Conservation (phyloP, 176 grass and related monocot genomes). For the Avena insularis region DNA sequence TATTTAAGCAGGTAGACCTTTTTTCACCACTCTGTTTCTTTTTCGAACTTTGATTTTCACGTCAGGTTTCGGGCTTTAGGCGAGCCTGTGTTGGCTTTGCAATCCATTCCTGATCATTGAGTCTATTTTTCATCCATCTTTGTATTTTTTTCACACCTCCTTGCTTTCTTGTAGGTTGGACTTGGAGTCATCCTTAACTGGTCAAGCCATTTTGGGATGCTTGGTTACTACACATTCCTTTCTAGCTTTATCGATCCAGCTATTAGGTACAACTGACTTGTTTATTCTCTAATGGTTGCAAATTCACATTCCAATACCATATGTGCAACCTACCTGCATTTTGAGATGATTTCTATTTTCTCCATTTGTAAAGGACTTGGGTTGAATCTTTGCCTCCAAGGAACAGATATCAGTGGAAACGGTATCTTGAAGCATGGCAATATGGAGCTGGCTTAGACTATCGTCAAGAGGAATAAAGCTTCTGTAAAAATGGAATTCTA, state of each 20-base stretch:
- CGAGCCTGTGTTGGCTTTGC: conserved; percentile 18
- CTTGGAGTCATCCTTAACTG: conserved; percentile 82
- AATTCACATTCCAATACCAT: conserved; percentile 20
- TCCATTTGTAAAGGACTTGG: conserved; percentile 63
- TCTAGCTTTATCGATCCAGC: conserved; percentile 64
- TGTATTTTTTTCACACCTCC: background rate
- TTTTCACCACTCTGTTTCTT: background rate
- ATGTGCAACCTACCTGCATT: background rate
- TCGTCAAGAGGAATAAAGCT: conserved; percentile 52
- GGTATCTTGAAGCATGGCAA: conserved; percentile 92
- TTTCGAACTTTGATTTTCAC: conserved; percentile 8
- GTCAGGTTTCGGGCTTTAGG: conserved; percentile 22
- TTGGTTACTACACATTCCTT: conserved; percentile 91
- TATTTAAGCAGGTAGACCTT: conserved; percentile 77
- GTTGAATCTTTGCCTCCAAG: conserved; percentile 57
- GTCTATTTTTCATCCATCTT: background rate
- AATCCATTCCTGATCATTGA: conserved; percentile 22
- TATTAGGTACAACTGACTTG: conserved; percentile 51
- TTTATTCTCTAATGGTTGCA: conserved; percentile 24
- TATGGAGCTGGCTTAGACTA: conserved; percentile 98
- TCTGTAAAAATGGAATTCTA: background rate
- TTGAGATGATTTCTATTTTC: conserved; percentile 16
- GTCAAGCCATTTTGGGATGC: conserved; percentile 90
- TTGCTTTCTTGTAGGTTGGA: conserved; percentile 67
- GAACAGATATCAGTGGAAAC: conserved; percentile 77